Conservation (phyloP, 116 monocot species). For the Zostera marina region DNA sequence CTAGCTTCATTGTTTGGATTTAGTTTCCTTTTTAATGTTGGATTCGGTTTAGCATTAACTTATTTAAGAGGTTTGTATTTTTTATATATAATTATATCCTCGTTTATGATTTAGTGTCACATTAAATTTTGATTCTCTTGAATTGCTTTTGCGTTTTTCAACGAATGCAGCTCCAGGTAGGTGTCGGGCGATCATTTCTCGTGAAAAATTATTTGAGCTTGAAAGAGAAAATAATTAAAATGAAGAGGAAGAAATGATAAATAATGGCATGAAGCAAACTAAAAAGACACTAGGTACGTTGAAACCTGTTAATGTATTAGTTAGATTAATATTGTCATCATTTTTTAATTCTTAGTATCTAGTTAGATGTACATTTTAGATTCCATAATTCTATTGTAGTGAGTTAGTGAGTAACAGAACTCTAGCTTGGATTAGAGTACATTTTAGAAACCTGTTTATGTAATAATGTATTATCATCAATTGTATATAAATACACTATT, state of each 20-base stretch:
- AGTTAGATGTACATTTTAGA: too few species aligned
- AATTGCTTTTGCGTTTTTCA: not conserved
- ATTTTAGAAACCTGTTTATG: too few species aligned
- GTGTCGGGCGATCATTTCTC: conserved; percentile 61
- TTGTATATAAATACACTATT: too few species aligned
- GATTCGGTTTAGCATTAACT: conserved; percentile 45
- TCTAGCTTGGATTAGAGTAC: too few species aligned
- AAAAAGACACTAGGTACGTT: conserved; percentile 16
- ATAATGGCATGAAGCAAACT: conserved; percentile 1
- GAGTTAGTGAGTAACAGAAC: too few species aligned
- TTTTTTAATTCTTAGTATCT: too few species aligned
- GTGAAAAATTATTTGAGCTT: conserved; percentile 37
- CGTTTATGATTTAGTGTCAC: not conserved
- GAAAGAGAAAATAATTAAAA: conserved; percentile 10
- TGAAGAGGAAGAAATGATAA: not conserved
- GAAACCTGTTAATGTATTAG: too few species aligned
- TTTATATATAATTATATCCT: too few species aligned
- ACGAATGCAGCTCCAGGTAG: conserved; percentile 32
- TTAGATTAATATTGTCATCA: too few species aligned
- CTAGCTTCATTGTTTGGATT: conserved; percentile 47
- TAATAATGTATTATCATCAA: too few species aligned
- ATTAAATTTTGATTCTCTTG: not conserved
- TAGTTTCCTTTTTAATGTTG: conserved; percentile 40
- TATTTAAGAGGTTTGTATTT: conserved; percentile 36
- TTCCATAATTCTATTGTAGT: too few species aligned